Evolutionary conservation across 495 filamentous ascomycete species (phyloP).

Genomic region (Halenospora varia): DNA sequence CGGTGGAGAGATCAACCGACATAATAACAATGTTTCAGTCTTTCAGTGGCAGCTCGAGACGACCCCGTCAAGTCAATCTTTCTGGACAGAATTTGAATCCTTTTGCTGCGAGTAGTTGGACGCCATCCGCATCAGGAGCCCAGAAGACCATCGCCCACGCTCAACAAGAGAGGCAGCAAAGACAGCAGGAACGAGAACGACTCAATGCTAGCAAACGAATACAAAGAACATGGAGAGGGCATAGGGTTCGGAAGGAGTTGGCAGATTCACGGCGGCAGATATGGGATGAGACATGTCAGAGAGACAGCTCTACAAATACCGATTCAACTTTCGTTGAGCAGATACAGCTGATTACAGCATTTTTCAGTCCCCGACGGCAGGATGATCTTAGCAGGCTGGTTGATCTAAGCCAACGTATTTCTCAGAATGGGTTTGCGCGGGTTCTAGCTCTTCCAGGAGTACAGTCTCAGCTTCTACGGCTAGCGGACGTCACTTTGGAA

Average conservation of each 20-base stretch:
- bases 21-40: conserved; percentile 69
- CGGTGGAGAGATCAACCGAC: not conserved
- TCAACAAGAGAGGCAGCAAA: conserved; percentile 72
- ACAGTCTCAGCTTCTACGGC: conserved; percentile 31
- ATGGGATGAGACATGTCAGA: conserved; percentile 53
- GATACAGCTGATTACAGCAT: conserved; percentile 27
- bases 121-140: conserved; percentile 47
- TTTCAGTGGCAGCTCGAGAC: conserved; percentile 84
- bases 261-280: conserved; percentile 54
- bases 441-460: conserved; percentile 15
- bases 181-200: conserved; percentile 78
- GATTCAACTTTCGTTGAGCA: conserved; percentile 24
- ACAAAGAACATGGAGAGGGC: conserved; percentile 81
- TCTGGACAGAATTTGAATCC: conserved; percentile 79
- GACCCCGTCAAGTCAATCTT: conserved; percentile 87
- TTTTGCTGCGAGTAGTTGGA: conserved; percentile 55
- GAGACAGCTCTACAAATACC: conserved; percentile 1
- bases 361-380: conserved; percentile 22
- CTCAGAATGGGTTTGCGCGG: not conserved
- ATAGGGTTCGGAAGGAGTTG: conserved; percentile 57
- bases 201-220: conserved; percentile 69
- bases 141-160: conserved; percentile 79
- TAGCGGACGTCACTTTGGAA: conserved; percentile 42
- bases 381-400: conserved; percentile 21
- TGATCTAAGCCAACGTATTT: conserved; percentile 15